phyloP scores from a whole-genome alignment of 2,329 filamentous ascomycete genomes.

The Ceratocystis alfenasii region DNA sequence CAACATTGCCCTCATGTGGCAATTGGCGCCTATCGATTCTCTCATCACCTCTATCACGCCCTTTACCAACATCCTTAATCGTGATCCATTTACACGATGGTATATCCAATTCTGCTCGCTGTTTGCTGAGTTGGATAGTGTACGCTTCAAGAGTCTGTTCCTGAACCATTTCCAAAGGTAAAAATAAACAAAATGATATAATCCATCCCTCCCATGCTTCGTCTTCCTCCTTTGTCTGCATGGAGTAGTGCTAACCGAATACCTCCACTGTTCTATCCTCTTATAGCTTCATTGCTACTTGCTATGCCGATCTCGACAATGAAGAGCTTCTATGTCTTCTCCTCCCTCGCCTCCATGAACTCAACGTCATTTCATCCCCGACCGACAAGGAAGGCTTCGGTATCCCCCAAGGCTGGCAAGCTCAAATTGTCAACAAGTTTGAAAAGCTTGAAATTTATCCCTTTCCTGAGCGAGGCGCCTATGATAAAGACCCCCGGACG shows the following conservation, averaged over 20 bases:
- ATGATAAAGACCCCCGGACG: slow-evolving; percentile 48
- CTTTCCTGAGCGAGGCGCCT: slow-evolving; percentile 51
- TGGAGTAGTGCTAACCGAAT: not conserved
- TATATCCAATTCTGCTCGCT: slow-evolving; percentile 81
- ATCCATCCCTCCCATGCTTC: too few species aligned
- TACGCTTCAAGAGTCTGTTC: slow-evolving; percentile 68
- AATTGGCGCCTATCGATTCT: slow-evolving; percentile 66
- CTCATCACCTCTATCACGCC: slow-evolving; percentile 57
- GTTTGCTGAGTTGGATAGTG: slow-evolving; percentile 59
- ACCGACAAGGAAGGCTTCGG: slow-evolving; percentile 43
- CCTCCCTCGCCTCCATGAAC: slow-evolving; percentile 51
- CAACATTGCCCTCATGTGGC: slow-evolving; percentile 54
- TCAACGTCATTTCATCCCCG: slow-evolving; percentile 41
- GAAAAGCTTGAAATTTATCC: slow-evolving; percentile 51
- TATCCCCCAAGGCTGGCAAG: slow-evolving; percentile 58
- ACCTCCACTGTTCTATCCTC: not conserved
- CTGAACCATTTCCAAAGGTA: slow-evolving; percentile 70
- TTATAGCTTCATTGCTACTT: slow-evolving; percentile 56
- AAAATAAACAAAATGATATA: slow-evolving; percentile 4
- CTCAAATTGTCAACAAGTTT: slow-evolving; percentile 59
- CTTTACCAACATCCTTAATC: slow-evolving; percentile 53
- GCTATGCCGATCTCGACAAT: slow-evolving; percentile 56
- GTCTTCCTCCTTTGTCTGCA: too few species aligned
- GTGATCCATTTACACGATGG: slow-evolving; percentile 52
- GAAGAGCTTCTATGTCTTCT: slow-evolving; percentile 59